Evolutionary conservation across 305 asterid species (phyloP), one percentile per base, ranked within the genome.

Genomic region (Andrographis paniculata): DNA sequence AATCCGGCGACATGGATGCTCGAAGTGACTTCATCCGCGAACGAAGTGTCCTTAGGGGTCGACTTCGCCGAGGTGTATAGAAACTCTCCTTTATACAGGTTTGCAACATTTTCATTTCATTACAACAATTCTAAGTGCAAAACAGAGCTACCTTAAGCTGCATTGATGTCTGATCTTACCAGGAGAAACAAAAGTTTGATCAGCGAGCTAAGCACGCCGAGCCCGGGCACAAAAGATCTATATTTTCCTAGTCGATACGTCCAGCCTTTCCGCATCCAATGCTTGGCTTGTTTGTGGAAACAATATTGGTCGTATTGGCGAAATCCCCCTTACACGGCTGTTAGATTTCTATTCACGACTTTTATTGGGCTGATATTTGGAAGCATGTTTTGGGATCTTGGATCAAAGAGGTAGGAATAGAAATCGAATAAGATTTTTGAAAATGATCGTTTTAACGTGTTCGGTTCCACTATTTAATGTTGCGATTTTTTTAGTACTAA

Each of bases 1-100:
- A 69, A 76, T 53, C 84, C 80, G 4, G 77, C 84, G 46, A 76
- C 80, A 0, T 76, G 84, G 84, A 76, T 76, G 78, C 59, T 73
- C 20, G 84, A 76, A 61, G 69, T 62, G 18, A 64, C 78, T 2
- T 17, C 67, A 42, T 45, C 71, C 7, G 41, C 71, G 3, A 64
- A 69, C 18, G 74, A 74, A 45, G 48, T 48, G 46, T 61, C 63
- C 14, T 53, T 63, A 14, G 74, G 71, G 0, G 30, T 74, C 0
- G 67, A 74, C 50, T 74, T 69, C 18, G 17, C 69, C 20, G 63
- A 60, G 30, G 18, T 51, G 13, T 70, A 63, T 51, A 66, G 56
- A 45, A 66, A 52, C 5, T 73, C 80, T 0, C 73, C 62, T 13
- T 46, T 69, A 50, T 58, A 61, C 64, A 23, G 45, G 75, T 65